Conservation (phyloP, 768 basidiomycete species). For the Gloeopeniophorella convolvens region DNA sequence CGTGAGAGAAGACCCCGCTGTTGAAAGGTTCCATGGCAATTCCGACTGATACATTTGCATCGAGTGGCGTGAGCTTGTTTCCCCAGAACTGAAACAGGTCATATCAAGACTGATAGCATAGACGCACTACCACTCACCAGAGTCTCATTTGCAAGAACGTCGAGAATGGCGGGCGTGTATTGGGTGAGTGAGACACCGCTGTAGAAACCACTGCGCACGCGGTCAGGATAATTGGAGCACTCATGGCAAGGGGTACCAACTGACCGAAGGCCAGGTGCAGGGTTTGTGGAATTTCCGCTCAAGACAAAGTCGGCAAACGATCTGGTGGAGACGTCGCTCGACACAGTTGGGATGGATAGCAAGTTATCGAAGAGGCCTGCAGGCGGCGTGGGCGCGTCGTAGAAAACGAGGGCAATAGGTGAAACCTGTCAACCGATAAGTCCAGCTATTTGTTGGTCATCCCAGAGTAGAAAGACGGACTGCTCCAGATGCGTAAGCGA, state of each 20-base stretch:
- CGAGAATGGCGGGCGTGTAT: constrained; percentile 30
- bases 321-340: constrained; percentile 30
- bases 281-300: constrained; percentile 27
- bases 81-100: constrained; percentile 39
- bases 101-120: neutral
- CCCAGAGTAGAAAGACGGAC: constrained; percentile 13
- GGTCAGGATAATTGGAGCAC: neutral
- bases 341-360: constrained; percentile 32
- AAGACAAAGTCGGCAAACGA: constrained; percentile 34
- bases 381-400: constrained; percentile 43
- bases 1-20: constrained; percentile 32
- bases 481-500: constrained; percentile 30
- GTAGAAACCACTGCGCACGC: constrained; percentile 24
- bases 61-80: constrained; percentile 25
- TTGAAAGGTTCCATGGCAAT: constrained; percentile 46
- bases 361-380: constrained; percentile 43
- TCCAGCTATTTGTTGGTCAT: constrained; percentile 28
- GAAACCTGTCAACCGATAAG: constrained; percentile 22
- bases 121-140: constrained; percentile 22
- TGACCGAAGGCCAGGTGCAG: constrained; percentile 24
- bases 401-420: constrained; percentile 34
- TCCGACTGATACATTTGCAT: constrained; percentile 30
- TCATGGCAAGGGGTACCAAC: neutral
- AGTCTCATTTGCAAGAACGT: constrained; percentile 39
- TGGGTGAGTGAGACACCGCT: constrained; percentile 31